Conservation (phyloP, 805 yeast genomes). For the Candida koratica region DNA sequence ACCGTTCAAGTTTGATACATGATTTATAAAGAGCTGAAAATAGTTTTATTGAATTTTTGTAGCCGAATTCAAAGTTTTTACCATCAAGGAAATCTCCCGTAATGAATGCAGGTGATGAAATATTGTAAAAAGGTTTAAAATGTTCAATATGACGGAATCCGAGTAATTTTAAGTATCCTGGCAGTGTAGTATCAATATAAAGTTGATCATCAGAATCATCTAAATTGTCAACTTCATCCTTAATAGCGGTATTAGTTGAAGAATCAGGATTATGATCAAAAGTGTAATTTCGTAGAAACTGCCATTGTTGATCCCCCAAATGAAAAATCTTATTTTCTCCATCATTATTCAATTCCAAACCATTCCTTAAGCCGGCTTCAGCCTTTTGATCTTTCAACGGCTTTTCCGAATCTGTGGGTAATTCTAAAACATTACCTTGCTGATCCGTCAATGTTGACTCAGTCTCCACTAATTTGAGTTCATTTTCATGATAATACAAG, state of each 20-base stretch:
- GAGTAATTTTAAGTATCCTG: slow-evolving; percentile 57
- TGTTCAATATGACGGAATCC: slow-evolving; percentile 57
- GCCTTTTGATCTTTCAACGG: slow-evolving; percentile 35
- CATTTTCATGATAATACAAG: slow-evolving; percentile 53
- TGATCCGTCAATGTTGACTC: slow-evolving; percentile 36
- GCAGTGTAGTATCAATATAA: slow-evolving; percentile 16
- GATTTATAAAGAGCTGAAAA: slow-evolving; percentile 65
- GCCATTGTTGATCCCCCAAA: slow-evolving; percentile 22
- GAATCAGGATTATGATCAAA: slow-evolving; percentile 28
- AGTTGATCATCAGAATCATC: slow-evolving; percentile 16
- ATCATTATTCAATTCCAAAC: slow-evolving; percentile 23
- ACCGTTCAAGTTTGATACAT: slow-evolving; percentile 47
- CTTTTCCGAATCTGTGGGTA: slow-evolving; percentile 30
- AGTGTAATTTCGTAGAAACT: slow-evolving; percentile 28
- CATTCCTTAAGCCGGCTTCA: slow-evolving; percentile 30
- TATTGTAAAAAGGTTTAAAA: slow-evolving; percentile 48
- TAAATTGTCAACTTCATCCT: slow-evolving; percentile 15
- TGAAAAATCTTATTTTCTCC: slow-evolving; percentile 21
- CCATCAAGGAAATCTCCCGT: slow-evolving; percentile 58
- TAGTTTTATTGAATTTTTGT: slow-evolving; percentile 60
- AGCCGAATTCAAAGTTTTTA: slow-evolving; percentile 34
- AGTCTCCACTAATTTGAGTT: slow-evolving; percentile 49
- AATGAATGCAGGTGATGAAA: slow-evolving; percentile 56
- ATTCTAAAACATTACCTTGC: slow-evolving; percentile 44
- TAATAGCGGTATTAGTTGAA: slow-evolving; percentile 11